Evolutionary conservation across 2,329 filamentous ascomycete genomes (phyloP), one percentile per base, ranked within the genome.

Genomic region (Xylariaceae sp.): DNA sequence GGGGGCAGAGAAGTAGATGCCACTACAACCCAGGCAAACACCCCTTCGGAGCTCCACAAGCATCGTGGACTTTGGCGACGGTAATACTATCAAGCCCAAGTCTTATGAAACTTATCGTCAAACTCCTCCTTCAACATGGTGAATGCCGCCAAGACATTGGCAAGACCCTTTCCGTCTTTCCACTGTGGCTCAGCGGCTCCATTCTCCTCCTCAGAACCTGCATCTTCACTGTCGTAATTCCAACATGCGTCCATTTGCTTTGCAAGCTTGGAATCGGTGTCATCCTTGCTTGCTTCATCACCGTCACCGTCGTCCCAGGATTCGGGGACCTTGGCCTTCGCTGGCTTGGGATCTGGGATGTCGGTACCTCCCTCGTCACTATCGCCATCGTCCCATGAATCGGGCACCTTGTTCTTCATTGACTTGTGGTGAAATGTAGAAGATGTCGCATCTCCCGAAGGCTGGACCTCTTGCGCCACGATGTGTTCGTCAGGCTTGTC

Each of bases 31-130:
- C 8, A 5, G 4, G 26, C 26, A 26, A 8, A 26, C 26, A 26
- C 26, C 26, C 26, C 26, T 26, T 26, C 26, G 8, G 5, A 26
- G 26, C 26, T 5, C 26, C 8, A 26, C 4, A 4, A 26, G 26
- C 8, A 26, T 8, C 26, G 26, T 26, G 26, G 26, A 26, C 26
- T 8, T 26, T 26, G 26, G n/a, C 26, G 26, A 22, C 36, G 45
- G 15, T 30, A 3, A 36, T 19, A 5, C 12, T 19, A 29, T 67
- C 69, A 85, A 66, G 82, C 79, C 80, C 81, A 84, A 63, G 80
- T 77, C 62, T 77, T 78, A 64, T 66, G 74, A 69, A 88, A 87
- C 71, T 85, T 88, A 42, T 75, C 73, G 58, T 85, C 79, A 66
- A 87, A 88, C 53, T 82, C 80, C 26, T 72, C 71, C 63, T 79